phyloP scores from a whole-genome alignment of 2,329 filamentous ascomycete species.

The Lachnellula willkommii region DNA sequence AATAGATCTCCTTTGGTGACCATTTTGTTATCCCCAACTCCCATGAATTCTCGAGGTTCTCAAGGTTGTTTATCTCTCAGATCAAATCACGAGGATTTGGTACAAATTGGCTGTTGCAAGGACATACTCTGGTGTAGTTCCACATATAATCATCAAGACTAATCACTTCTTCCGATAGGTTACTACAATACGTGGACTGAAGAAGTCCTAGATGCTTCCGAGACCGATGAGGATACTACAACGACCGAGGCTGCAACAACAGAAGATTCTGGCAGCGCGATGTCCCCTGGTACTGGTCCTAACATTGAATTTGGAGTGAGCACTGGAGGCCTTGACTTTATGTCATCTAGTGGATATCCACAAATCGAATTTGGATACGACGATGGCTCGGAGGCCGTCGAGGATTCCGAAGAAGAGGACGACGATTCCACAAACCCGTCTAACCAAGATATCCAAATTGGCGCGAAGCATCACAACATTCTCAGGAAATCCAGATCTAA shows the following conservation, averaged over 20 bases:
- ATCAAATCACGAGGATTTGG: no score
- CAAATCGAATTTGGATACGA: slow-evolving; percentile 71
- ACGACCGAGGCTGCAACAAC: slow-evolving; percentile 40
- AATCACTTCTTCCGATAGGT: slow-evolving; percentile 49
- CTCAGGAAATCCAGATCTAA: slow-evolving; percentile 26
- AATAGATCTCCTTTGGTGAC: no score
- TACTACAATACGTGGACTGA: slow-evolving; percentile 97
- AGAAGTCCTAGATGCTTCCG: slow-evolving; percentile 50
- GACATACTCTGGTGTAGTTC: neutral
- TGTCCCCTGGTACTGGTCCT: slow-evolving; percentile 24
- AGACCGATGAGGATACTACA: slow-evolving; percentile 51
- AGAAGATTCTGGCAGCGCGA: slow-evolving; percentile 22
- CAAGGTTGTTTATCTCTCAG: neutral
- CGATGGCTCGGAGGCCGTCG: slow-evolving; percentile 41
- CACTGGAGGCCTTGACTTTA: slow-evolving; percentile 82
- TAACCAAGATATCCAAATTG: slow-evolving; percentile 31
- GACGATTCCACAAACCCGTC: slow-evolving; percentile 41
- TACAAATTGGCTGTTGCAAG: neutral
- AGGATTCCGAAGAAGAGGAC: slow-evolving; percentile 41
- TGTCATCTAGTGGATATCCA: slow-evolving; percentile 76
- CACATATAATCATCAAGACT: no score
- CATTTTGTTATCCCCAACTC: neutral
- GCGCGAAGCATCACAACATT: slow-evolving; percentile 14
- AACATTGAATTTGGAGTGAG: slow-evolving; percentile 41
- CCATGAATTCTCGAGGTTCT: neutral